phyloP scores from a whole-genome alignment of 225 moss, liverwort and hornwort genomes.

The Neckera pumila region DNA sequence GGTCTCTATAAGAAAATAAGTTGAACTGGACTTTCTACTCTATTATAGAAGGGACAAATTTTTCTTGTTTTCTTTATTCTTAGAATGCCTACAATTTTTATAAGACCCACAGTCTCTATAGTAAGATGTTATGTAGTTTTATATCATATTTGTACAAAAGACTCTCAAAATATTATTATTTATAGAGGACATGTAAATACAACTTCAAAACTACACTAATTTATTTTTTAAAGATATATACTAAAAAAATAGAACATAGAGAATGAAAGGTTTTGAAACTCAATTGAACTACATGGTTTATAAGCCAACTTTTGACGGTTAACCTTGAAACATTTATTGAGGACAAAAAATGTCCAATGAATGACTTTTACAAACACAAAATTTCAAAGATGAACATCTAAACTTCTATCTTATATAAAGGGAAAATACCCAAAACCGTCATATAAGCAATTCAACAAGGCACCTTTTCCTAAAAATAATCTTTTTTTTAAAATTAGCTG shows the following conservation, averaged over 20 bases:
- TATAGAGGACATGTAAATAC: too few species aligned
- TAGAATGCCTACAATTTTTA: rapidly evolving
- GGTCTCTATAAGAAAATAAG: not conserved
- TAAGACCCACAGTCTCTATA: not conserved
- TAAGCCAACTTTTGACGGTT: not conserved
- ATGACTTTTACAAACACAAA: too few species aligned
- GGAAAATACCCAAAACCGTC: too few species aligned
- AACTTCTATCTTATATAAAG: too few species aligned
- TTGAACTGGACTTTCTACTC: not conserved
- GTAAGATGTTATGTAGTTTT: too few species aligned
- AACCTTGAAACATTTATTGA: not conserved
- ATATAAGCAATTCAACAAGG: too few species aligned
- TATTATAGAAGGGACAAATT: rapidly evolving
- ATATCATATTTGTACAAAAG: too few species aligned
- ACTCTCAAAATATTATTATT: too few species aligned
- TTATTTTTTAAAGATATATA: not conserved
- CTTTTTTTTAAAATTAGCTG: too few species aligned
- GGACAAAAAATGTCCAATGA: not conserved
- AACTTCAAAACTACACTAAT: too few species aligned
- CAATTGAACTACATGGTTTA: not conserved
- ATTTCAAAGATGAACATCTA: too few species aligned
- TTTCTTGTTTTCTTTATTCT: not conserved
- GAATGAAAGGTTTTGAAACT: not conserved
- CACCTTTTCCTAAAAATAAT: too few species aligned
- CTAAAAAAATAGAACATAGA: not conserved